Evolutionary conservation across 2,329 filamentous ascomycete species (phyloP).

Genomic region (Raffaelea albimanens): DNA sequence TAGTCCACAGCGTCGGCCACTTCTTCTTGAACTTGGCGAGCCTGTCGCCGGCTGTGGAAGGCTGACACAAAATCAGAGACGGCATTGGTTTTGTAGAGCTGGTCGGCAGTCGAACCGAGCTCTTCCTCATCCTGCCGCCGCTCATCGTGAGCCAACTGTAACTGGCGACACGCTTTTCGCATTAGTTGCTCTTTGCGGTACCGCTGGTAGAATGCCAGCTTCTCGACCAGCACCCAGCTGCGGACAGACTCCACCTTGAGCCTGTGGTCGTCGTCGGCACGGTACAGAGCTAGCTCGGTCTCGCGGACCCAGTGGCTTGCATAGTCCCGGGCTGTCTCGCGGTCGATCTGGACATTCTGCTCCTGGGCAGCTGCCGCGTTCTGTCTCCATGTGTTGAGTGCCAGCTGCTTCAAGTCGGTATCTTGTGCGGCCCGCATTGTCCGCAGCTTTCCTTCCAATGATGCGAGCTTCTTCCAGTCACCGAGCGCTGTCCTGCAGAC

Average conservation of each 20-base stretch:
- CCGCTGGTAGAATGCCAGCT: conserved; percentile 16
- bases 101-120: no score
- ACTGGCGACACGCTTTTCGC: background rate
- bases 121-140: no score
- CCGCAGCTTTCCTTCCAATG: conserved; percentile 6
- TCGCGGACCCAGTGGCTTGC: conserved; percentile 19
- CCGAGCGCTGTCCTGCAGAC: conserved; percentile 3
- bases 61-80: no score
- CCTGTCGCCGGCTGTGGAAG: background rate
- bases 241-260: conserved; percentile 14
- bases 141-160: background rate
- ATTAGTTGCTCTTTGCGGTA: conserved; percentile 14
- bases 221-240: conserved; percentile 19
- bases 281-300: conserved; percentile 15
- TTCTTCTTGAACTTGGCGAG: background rate
- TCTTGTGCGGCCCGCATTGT: background rate
- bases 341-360: background rate
- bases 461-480: conserved; percentile 9
- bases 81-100: no score
- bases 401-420: background rate
- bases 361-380: background rate
- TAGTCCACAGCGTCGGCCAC: conserved; percentile 5
- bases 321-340: conserved; percentile 5
- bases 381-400: conserved; percentile 1
- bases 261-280: conserved; percentile 9